Base-by-base conservation (phyloP, 1,284 basidiomycete species). In the Phaffia rhodozyma region DNA sequence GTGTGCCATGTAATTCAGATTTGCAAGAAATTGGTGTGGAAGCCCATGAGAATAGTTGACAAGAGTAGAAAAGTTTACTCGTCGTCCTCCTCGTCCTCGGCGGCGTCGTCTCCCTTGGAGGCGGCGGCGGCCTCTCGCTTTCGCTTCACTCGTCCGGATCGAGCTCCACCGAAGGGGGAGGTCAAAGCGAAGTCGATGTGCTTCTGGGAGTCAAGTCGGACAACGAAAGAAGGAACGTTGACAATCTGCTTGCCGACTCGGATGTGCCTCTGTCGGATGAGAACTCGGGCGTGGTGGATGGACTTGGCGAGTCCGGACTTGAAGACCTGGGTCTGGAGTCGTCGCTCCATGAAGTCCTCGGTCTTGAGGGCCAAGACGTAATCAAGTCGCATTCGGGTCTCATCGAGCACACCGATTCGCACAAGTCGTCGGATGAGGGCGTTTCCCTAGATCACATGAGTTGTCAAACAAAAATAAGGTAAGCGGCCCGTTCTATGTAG, bases 241-340 rank as follows among this genome's bases (percentile, higher is more conserved):
- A 99, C 96, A 71, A 97, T 91, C 80, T 99, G 96, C 81, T 94
- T 97, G 78, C 94, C 96, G 76, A 98, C 96, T 71, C 91, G 75
- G 72, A 78, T 77, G 75, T 77, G 76, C 69, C 94, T 83, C 80
- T 98, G 96, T 76, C 89, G 83, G 80, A 99, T 98, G 74, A 99
- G 83, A 69, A 94, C 91, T 80, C 94, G 89, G 65, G 96, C 96
- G 78, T 98, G 96, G 79, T 99, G 96, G 73, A 98, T 97, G 72
- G 85, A 88, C 86, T 97, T 97, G 68, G 96, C 96, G 70, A 98
- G 83, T 71, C 93, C 92, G 70, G 84, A 86, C 85, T 98, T 98
- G 89, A 97, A 98, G 72, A 99, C 96, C 82, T 97, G 96, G 64
- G 96, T 99, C 82, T 98, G 96, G 73, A 99, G 81, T 73, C 96